Evolutionary conservation across 345 rosid genomes (phyloP).

Genomic region (Salix exigua): DNA sequence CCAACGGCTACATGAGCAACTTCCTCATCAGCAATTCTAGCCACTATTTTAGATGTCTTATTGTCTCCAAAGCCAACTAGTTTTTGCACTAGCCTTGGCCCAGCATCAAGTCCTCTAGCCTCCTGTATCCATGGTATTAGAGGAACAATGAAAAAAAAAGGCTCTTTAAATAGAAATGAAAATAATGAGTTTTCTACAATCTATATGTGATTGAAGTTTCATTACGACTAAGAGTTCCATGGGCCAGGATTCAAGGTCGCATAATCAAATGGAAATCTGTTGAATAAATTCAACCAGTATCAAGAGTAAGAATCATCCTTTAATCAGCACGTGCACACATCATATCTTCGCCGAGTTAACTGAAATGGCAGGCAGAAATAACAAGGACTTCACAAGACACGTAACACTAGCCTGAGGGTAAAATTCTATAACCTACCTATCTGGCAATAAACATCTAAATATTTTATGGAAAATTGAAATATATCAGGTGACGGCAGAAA

Average conservation of each 20-base stretch:
- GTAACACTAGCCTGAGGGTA: no score
- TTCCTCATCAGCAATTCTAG: constrained; percentile 82
- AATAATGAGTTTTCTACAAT: background rate
- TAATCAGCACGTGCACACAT: background rate
- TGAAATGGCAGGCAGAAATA: no score
- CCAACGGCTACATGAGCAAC: constrained; percentile 95
- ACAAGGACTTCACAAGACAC: no score
- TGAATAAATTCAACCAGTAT: background rate
- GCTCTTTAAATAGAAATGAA: background rate
- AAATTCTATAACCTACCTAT: no score
- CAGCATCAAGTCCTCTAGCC: constrained; percentile 98
- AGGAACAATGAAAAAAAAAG: background rate
- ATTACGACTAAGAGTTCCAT: background rate
- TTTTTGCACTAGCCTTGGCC: constrained; percentile 83
- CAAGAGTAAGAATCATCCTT: background rate
- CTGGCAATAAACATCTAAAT: no score
- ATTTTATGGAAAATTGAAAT: no score
- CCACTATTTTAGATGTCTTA: constrained; percentile 69
- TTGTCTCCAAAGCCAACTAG: constrained; percentile 80
- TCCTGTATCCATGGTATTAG: constrained; percentile 42
- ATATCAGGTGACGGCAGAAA: no score
- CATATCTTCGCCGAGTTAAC: no score
- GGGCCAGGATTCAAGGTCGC: background rate
- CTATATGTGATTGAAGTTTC: background rate
- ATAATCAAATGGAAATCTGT: background rate